A percentile compares a stretch with the other conserved stretches of the same genome.
phyloP scores from a whole-genome alignment of 2,329 filamentous ascomycete genomes.

The Xylariaceae sp. region DNA sequence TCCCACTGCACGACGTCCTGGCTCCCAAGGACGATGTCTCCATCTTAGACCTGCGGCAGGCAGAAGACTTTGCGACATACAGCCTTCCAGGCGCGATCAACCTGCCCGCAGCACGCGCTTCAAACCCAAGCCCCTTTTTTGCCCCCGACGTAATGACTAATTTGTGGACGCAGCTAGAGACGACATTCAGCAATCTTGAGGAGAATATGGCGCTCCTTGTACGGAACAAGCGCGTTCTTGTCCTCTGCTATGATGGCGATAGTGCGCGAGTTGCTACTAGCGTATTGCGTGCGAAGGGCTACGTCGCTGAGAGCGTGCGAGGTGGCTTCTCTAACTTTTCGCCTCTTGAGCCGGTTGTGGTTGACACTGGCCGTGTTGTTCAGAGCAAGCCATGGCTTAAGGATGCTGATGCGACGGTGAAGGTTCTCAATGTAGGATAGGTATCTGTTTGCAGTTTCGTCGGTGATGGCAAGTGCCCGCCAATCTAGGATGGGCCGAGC shows the following conservation, averaged over 20 bases:
- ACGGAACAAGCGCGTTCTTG: slow-evolving; percentile 37
- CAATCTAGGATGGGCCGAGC: no score
- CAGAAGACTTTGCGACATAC: slow-evolving; percentile 40
- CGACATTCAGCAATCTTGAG: slow-evolving; percentile 35
- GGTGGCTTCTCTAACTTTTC: slow-evolving; percentile 35
- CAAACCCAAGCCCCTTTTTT: slow-evolving; percentile 44
- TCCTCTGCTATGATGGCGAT: slow-evolving; percentile 55
- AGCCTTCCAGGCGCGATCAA: slow-evolving; percentile 40
- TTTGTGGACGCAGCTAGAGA: slow-evolving; percentile 48
- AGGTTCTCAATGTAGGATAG: no score
- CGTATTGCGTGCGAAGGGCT: slow-evolving; percentile 49
- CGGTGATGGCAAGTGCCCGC: no score
- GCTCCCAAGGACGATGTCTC: slow-evolving; percentile 23
- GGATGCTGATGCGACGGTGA: no score
- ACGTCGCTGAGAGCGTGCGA: slow-evolving; percentile 44
- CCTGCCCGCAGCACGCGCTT: slow-evolving; percentile 33
- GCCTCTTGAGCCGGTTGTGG: not conserved
- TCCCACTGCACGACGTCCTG: slow-evolving; percentile 12
- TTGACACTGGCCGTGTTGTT: no score
- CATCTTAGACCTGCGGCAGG: slow-evolving; percentile 45
- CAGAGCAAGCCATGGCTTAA: no score
- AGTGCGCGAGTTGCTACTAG: slow-evolving; percentile 53
- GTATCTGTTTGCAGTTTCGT: no score
- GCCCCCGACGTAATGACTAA: slow-evolving; percentile 41
- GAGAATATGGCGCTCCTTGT: slow-evolving; percentile 24